Conservation (phyloP, 148 eudicot genomes). For the Cornus kousa region DNA sequence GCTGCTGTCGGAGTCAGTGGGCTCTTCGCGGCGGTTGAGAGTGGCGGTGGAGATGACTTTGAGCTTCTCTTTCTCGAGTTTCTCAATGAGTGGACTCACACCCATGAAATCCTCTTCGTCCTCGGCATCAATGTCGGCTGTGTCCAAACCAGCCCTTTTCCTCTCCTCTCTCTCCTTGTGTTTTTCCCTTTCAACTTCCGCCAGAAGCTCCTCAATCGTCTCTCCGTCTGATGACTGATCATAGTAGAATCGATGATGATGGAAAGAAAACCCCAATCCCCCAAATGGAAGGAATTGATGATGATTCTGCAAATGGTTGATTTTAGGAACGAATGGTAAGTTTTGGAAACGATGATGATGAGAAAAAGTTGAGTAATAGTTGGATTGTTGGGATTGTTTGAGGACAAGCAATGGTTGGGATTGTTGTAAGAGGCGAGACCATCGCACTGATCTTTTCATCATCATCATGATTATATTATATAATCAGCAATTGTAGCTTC, state of each 20-base stretch:
- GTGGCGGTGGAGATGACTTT: constrained; percentile 8
- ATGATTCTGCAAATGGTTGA: background rate
- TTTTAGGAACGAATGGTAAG: no score
- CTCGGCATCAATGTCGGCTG: constrained; percentile 51
- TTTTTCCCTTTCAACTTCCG: constrained; percentile 41
- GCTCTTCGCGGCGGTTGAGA: constrained; percentile 37
- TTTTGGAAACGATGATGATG: background rate
- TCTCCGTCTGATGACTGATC: background rate
- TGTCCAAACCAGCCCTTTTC: constrained; percentile 45
- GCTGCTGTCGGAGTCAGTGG: constrained; percentile 57
- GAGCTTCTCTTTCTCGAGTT: constrained; percentile 46
- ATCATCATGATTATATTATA: background rate
- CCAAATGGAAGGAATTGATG: background rate
- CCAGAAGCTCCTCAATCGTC: constrained; percentile 20
- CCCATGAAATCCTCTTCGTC: constrained; percentile 79
- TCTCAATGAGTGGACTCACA: constrained; percentile 61
- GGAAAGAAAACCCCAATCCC: background rate
- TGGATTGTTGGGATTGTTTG: background rate
- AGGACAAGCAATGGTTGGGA: background rate
- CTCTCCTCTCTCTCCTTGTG: constrained; percentile 54
- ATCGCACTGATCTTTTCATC: background rate
- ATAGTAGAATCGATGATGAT: constrained; percentile 2
- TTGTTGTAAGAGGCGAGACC: background rate
- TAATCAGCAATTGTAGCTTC: no score
- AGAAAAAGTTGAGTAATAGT: background rate